Evolutionary conservation across 208 protist genomes (phyloP), one percentile per base, ranked within the genome.

Genomic region (Crithidia bombi): DNA sequence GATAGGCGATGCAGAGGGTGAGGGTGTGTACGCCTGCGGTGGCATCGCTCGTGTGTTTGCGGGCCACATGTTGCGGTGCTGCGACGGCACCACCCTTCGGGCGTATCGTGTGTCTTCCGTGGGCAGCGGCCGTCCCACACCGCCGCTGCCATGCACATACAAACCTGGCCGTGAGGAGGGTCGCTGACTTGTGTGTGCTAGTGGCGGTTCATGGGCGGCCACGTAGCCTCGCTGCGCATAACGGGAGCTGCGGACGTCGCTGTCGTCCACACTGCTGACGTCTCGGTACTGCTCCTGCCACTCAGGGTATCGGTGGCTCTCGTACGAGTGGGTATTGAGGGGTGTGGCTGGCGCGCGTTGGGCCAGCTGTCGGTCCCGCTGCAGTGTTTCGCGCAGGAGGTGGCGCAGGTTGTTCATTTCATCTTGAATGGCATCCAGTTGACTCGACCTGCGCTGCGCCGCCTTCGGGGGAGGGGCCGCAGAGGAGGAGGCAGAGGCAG

Each of bases 401-500:
- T 65, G 59, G n/a, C 59, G 59, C 30, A 65, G 46, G n/a, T 54
- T 46, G 19, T 32, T 65, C 59, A 65, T 33, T n/a, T 54, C 44
- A 21, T 39, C 32, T 21, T 65, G 41, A 15, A 65, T 25, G 5
- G 17, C 59, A 14, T 52, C 59, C 9, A 64, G 23, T 28, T 39
- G 30, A 51, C 39, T 0, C n/a, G 57, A 23, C 3, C 15, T 1
- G 5, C 10, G 56, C 11, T 50, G 21, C 15, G 17, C 30, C 14
- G 7, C 51, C 21, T 39, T 56, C 30, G 35, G 17, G 5, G 25
- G 51, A 11, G 51, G 21, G 17, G n/a, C n/a, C n/a, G n/a, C n/a
- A n/a, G 51, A 39, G 4, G 51, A 56, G 30, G 32, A 10, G 5
- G 14, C 12, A 23, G 19, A 6, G 6, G 36, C 9, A 15, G 36